Percentiles rank a stretch among this genome's conserved stretches.
These are phyloP conservation scores for Rhizoctonia solani DNA, from an alignment of 1,284 basidiomycete genomes.

Conservation along the genomic window DNA sequence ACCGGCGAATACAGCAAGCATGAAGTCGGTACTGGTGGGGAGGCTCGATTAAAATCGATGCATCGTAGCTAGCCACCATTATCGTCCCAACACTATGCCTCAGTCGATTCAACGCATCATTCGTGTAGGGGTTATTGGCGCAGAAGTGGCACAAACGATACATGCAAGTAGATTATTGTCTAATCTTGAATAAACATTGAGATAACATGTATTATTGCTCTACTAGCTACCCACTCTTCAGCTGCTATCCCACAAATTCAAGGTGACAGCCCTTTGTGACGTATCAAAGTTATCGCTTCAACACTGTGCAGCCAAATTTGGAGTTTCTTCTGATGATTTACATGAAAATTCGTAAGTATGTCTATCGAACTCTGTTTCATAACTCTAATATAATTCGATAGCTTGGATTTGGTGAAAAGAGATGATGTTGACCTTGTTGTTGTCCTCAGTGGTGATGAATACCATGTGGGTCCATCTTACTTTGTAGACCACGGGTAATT, in stretches of 20 bases:
- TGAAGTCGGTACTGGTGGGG: not conserved
- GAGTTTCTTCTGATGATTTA: conserved; percentile 37
- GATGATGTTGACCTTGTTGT: conserved; percentile 46
- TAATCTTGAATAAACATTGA: too few relatives aligned
- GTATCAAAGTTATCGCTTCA: conserved; percentile 42
- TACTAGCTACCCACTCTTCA: conserved; percentile 44
- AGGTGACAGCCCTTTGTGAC: conserved; percentile 46
- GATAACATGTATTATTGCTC: too few relatives aligned
- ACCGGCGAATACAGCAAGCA: not conserved
- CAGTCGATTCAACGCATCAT: conserved; percentile 8
- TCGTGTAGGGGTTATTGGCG: conserved; percentile 42
- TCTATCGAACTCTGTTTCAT: not conserved
- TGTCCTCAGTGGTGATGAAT: conserved; percentile 42
- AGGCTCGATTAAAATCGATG: not conserved
- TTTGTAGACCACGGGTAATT: not conserved
- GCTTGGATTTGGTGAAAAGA: conserved; percentile 41
- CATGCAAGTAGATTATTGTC: conserved; percentile 8
- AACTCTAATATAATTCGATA: conserved; percentile 38
- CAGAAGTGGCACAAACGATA: conserved; percentile 43
- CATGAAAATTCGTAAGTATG: conserved; percentile 7
- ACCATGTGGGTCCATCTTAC: conserved; percentile 38
- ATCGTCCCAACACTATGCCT: not conserved
- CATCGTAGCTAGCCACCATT: not conserved
- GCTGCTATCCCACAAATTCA: conserved; percentile 41
- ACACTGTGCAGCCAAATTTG: conserved; percentile 45